Percentiles rank a stretch among this genome's conserved stretches.
phyloP scores from a whole-genome alignment of 495 filamentous ascomycete species.

The Aspergillus hancockii region DNA sequence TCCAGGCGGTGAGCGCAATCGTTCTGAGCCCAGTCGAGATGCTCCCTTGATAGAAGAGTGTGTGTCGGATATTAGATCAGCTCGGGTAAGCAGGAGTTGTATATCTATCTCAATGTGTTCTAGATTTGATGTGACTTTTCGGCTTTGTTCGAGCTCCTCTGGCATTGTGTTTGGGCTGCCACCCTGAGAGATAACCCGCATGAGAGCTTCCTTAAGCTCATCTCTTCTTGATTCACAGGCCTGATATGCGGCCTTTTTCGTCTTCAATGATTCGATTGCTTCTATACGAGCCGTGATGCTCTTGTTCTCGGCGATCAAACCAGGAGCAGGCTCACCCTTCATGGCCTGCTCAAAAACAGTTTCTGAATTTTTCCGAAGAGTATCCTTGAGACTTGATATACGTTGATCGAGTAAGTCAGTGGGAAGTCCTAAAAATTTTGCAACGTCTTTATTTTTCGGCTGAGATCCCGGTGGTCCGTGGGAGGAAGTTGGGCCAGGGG shows the following conservation, averaged over 20 bases:
- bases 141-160: slow-evolving; percentile 37
- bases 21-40: not conserved
- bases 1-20: not conserved
- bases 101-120: slow-evolving; percentile 37
- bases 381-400: slow-evolving; percentile 28
- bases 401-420: slow-evolving; percentile 21
- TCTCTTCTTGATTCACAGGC: slow-evolving; percentile 30
- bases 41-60: slow-evolving; percentile 13
- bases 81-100: slow-evolving; percentile 27
- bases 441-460: slow-evolving; percentile 23
- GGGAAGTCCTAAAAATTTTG: slow-evolving; percentile 33
- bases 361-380: slow-evolving; percentile 37
- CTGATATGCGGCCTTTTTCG: slow-evolving; percentile 27
- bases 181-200: slow-evolving; percentile 38
- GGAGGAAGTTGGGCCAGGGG: slow-evolving; percentile 19
- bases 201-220: slow-evolving; percentile 34
- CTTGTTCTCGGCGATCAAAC: slow-evolving; percentile 42
- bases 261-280: slow-evolving; percentile 36
- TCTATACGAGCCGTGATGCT: slow-evolving; percentile 33
- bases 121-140: slow-evolving; percentile 35
- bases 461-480: slow-evolving; percentile 23
- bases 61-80: slow-evolving; percentile 17
- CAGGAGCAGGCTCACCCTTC: slow-evolving; percentile 38
- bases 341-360: slow-evolving; percentile 43
- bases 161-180: slow-evolving; percentile 35